Conservation (phyloP, 441 rosid species). For the Bocquillonia castaneifolia region DNA sequence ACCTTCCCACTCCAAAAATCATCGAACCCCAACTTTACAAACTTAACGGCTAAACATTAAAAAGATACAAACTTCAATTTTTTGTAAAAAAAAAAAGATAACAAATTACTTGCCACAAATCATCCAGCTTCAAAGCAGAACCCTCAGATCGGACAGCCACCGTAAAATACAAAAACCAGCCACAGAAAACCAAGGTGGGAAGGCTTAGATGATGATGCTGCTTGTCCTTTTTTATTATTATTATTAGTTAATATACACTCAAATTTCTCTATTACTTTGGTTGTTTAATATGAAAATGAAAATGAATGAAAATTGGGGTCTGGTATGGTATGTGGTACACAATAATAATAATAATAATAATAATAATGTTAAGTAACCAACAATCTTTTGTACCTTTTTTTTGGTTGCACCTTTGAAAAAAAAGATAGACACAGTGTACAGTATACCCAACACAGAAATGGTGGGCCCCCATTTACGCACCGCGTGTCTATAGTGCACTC, state of each 20-base stretch:
- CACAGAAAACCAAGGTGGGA: constrained; percentile 25
- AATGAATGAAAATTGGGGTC: constrained; percentile 2
- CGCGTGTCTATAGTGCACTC: constrained; percentile 35
- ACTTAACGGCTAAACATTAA: constrained; percentile 14
- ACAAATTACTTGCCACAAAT: not conserved
- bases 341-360: not conserved
- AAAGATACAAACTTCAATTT: not conserved
- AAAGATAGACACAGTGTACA: constrained; percentile 9
- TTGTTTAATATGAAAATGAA: not conserved
- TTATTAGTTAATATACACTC: no score
- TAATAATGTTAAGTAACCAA: constrained; percentile 5
- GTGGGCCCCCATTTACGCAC: constrained; percentile 38
- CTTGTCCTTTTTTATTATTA: not conserved
- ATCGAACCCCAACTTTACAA: constrained; percentile 19
- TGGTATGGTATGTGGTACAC: constrained; percentile 24
- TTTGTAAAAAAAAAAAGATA: not conserved
- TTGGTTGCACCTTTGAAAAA: not conserved
- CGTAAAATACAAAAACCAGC: constrained; percentile 25
- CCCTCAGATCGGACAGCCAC: constrained; percentile 22
- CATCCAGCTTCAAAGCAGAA: not conserved
- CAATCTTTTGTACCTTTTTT: constrained; percentile 6
- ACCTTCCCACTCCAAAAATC: constrained; percentile 20
- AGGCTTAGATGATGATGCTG: constrained; percentile 26
- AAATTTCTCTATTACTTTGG: no score
- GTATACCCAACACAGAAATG: constrained; percentile 25